A percentile compares a stretch with the other conserved stretches of the same genome.
Evolutionary conservation across 2,329 filamentous ascomycete genomes (phyloP).

Genomic region (Tolypocladium album): DNA sequence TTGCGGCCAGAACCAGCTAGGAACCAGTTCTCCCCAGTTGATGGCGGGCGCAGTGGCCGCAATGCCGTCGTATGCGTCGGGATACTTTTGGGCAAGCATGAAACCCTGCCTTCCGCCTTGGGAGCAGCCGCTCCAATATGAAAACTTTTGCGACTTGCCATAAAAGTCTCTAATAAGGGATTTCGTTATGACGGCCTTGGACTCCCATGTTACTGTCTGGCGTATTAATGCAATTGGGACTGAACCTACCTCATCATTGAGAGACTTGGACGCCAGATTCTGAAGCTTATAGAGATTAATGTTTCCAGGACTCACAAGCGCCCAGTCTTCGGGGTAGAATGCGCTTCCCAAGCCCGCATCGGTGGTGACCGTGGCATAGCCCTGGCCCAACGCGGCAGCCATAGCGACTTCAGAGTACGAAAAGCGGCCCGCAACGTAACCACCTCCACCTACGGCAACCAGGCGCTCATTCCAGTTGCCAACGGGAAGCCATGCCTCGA

Average conservation of each 20-base stretch:
- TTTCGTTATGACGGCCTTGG: neutral
- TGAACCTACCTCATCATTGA: neutral
- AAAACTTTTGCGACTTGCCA: neutral
- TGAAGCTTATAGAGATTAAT: neutral
- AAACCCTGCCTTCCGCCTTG: neutral
- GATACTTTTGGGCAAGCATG: neutral
- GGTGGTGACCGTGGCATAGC: neutral
- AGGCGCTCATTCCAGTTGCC: neutral
- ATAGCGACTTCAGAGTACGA: neutral
- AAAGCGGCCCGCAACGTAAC: neutral
- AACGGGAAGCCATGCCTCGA: neutral
- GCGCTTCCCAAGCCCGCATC: neutral
- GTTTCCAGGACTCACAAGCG: neutral
- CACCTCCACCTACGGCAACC: neutral
- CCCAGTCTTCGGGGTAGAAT: neutral
- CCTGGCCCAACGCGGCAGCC: neutral
- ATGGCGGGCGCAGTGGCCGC: neutral
- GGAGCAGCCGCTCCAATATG: neutral
- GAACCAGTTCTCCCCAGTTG: no score
- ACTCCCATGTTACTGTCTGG: neutral
- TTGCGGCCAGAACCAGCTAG: no score
- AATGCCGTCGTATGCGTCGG: neutral
- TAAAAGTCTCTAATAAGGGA: neutral
- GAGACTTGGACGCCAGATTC: neutral
- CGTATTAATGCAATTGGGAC: neutral